Evolutionary conservation across 495 filamentous ascomycete genomes (phyloP).

Genomic region (Wilcoxina mikolae): DNA sequence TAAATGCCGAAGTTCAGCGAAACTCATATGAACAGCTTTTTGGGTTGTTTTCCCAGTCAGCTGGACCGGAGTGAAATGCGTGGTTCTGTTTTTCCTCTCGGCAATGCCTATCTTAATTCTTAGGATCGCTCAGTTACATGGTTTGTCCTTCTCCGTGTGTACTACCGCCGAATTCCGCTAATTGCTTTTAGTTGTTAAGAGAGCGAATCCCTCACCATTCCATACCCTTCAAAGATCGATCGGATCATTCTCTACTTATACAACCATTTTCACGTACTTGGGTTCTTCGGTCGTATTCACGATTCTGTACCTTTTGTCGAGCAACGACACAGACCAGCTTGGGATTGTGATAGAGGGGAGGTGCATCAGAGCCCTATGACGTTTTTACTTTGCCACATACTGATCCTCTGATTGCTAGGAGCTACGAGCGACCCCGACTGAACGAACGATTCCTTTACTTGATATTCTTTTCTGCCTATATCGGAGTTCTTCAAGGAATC

Average conservation of each 20-base stretch:
- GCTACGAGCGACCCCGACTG: constrained; percentile 56
- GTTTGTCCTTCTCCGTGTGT: constrained; percentile 27
- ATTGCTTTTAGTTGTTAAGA: constrained; percentile 37
- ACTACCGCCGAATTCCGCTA: background rate
- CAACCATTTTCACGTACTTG: constrained; percentile 57
- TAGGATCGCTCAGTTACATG: constrained; percentile 72
- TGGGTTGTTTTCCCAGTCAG: constrained; percentile 83
- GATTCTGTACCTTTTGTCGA: constrained; percentile 67
- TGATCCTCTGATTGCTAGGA: constrained; percentile 22
- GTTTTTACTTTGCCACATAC: constrained; percentile 2
- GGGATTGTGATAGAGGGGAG: constrained; percentile 53
- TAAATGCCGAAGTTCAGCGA: background rate
- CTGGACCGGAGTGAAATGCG: constrained; percentile 54
- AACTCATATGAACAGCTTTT: constrained; percentile 39
- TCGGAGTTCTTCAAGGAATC: constrained; percentile 53
- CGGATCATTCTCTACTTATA: constrained; percentile 42
- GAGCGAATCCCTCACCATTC: constrained; percentile 54
- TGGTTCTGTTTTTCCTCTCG: constrained; percentile 55
- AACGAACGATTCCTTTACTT: constrained; percentile 83
- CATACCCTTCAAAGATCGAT: constrained; percentile 44
- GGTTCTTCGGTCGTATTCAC: constrained; percentile 70
- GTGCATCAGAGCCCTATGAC: constrained; percentile 30
- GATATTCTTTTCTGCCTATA: constrained; percentile 48
- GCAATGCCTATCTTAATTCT: constrained; percentile 57
- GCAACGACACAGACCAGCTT: constrained; percentile 46